A percentile compares a stretch with the other conserved stretches of the same genome.
phyloP scores from a whole-genome alignment of 768 basidiomycete species.

The Boletus bicolor region DNA sequence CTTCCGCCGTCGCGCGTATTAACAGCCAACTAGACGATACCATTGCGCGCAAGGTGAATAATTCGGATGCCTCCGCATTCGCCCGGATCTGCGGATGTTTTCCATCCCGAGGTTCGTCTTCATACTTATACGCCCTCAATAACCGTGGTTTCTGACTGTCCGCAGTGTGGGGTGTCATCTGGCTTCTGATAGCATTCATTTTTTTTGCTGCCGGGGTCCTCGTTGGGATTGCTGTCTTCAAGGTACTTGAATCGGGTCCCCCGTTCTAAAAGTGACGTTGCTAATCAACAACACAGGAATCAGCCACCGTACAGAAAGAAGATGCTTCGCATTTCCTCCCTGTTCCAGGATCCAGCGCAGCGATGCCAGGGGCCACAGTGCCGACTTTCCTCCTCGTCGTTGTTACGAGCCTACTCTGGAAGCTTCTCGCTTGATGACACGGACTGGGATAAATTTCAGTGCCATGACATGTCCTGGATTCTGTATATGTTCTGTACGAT shows the following conservation, averaged over 20 bases:
- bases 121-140: not conserved
- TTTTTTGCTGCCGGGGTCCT: slow-evolving; percentile 77
- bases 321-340: slow-evolving; percentile 59
- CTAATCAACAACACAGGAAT: slow-evolving; percentile 43
- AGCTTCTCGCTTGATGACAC: slow-evolving; percentile 15
- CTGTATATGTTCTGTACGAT: not conserved
- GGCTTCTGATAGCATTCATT: slow-evolving; percentile 70
- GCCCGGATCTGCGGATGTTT: slow-evolving; percentile 83
- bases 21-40: slow-evolving; percentile 61
- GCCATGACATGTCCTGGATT: not conserved
- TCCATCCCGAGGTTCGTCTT: slow-evolving; percentile 63
- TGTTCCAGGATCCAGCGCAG: slow-evolving; percentile 48
- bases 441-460: not conserved
- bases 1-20: not conserved
- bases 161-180: slow-evolving; percentile 84
- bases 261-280: not conserved
- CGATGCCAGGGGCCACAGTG: slow-evolving; percentile 29
- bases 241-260: slow-evolving; percentile 44
- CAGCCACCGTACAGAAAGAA: slow-evolving; percentile 50
- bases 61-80: slow-evolving; percentile 85
- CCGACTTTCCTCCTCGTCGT: slow-evolving; percentile 23
- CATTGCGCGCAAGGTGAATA: slow-evolving; percentile 76
- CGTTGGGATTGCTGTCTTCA: slow-evolving; percentile 78
- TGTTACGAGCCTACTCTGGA: slow-evolving; percentile 26
- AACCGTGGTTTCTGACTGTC: slow-evolving; percentile 2